phyloP scores from a whole-genome alignment of 2,329 filamentous ascomycete species.

The Aspergillus novofumigatus region DNA sequence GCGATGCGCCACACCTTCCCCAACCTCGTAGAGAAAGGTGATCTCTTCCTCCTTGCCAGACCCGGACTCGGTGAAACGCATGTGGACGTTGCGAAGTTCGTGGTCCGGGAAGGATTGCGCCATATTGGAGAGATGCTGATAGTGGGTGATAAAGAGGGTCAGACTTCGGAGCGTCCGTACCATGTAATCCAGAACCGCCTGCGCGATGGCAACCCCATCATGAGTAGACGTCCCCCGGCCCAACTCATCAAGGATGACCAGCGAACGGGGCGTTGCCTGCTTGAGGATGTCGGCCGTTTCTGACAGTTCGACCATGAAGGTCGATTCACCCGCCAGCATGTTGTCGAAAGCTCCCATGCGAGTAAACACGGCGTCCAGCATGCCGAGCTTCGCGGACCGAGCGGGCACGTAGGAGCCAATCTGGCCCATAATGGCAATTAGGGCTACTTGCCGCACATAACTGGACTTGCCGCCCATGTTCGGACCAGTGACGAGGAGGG shows the following conservation, averaged over 20 bases:
- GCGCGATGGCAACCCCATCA: slow-evolving; percentile 92
- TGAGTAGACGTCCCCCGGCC: slow-evolving; percentile 91
- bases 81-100: slow-evolving; percentile 82
- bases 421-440: slow-evolving; percentile 91
- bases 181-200: slow-evolving; percentile 82
- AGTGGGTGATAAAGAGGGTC: slow-evolving; percentile 96
- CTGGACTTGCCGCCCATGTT: slow-evolving; percentile 99
- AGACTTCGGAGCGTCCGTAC: slow-evolving; percentile 70
- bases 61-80: slow-evolving; percentile 68
- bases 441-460: slow-evolving; percentile 86
- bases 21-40: slow-evolving; percentile 91
- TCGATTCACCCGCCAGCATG: slow-evolving; percentile 88
- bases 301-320: slow-evolving; percentile 96
- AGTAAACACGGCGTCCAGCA: slow-evolving; percentile 88
- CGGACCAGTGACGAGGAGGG: slow-evolving; percentile 87
- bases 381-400: slow-evolving; percentile 65
- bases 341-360: slow-evolving; percentile 96
- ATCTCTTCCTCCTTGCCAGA: slow-evolving; percentile 66
- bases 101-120: slow-evolving; percentile 62
- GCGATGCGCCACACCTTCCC: slow-evolving; percentile 84
- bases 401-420: slow-evolving; percentile 93
- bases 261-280: slow-evolving; percentile 73
- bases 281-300: slow-evolving; percentile 91
- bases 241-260: slow-evolving; percentile 92
- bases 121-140: slow-evolving; percentile 77